Conservation (phyloP, 2,329 filamentous ascomycete genomes). For the Aspergillus pseudoterreus region DNA sequence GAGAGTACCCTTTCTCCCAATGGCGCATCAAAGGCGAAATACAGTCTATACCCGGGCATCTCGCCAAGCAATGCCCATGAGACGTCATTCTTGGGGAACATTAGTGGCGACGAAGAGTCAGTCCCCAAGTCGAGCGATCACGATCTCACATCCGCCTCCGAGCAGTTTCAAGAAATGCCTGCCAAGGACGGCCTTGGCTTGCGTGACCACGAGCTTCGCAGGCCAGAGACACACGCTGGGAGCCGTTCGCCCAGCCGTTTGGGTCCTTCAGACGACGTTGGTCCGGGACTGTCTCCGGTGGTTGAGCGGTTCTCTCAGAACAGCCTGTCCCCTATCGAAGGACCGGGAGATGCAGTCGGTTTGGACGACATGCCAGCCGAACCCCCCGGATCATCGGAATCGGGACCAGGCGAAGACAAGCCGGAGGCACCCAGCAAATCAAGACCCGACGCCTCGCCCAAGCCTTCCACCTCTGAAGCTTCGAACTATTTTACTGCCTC, state of each 20-base stretch:
- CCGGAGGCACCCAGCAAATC: constrained; percentile 23
- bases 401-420: constrained; percentile 19
- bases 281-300: constrained; percentile 23
- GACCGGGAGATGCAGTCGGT: constrained; percentile 4
- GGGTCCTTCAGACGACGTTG: constrained; percentile 10
- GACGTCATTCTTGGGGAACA: constrained; percentile 32
- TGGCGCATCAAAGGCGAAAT: constrained; percentile 21
- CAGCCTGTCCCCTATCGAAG: constrained; percentile 7
- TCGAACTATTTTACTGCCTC: constrained; percentile 45
- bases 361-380: constrained; percentile 3
- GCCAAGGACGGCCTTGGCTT: constrained; percentile 5
- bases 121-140: constrained; percentile 16
- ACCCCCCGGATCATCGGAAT: constrained; percentile 8
- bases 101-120: constrained; percentile 32
- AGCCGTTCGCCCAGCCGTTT: constrained; percentile 6
- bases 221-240: constrained; percentile 3
- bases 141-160: constrained; percentile 15
- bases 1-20: constrained; percentile 23
- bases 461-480: constrained; percentile 33
- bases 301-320: constrained; percentile 24
- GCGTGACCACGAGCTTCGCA: constrained; percentile 8
- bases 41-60: constrained; percentile 25
- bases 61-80: constrained; percentile 21
- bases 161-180: constrained; percentile 7
- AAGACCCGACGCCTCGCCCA: constrained; percentile 26